Evolutionary conservation across 805 yeast species (phyloP).

Genomic region (Candida piceae): DNA sequence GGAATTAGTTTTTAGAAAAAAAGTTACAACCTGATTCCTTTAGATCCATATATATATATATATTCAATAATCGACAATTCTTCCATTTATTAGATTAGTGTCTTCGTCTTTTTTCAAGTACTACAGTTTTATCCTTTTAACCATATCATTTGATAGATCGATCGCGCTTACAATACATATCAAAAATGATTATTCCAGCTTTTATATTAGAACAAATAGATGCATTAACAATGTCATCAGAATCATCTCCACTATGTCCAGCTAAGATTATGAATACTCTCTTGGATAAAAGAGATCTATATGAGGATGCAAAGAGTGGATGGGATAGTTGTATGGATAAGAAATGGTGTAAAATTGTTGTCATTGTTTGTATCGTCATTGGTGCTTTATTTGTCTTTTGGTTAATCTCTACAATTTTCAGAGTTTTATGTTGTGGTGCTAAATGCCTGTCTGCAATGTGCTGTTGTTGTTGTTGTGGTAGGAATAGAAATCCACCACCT

Average conservation of each 20-base stretch:
- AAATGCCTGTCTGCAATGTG: slow-evolving; percentile 47
- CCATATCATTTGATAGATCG: too few species aligned
- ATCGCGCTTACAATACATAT: not conserved
- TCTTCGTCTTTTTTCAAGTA: too few species aligned
- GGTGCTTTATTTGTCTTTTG: slow-evolving; percentile 52
- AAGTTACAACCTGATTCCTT: too few species aligned
- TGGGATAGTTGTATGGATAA: slow-evolving; percentile 85
- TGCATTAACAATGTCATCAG: slow-evolving; percentile 5
- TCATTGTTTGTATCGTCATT: slow-evolving; percentile 64
- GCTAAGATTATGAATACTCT: slow-evolving; percentile 11
- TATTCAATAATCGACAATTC: too few species aligned
- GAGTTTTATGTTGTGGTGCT: slow-evolving; percentile 57
- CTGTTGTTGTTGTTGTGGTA: slow-evolving; percentile 32
- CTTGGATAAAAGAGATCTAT: slow-evolving; percentile 13
- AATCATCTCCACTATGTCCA: slow-evolving; percentile 17
- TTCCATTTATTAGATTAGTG: too few species aligned
- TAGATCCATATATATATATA: too few species aligned
- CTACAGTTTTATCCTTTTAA: too few species aligned
- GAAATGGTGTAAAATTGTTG: slow-evolving; percentile 67
- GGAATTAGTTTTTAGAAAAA: too few species aligned
- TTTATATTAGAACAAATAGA: slow-evolving; percentile 16
- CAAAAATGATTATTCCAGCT: slow-evolving; percentile 17
- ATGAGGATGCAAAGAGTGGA: slow-evolving; percentile 12
- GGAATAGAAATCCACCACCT: slow-evolving; percentile 2
- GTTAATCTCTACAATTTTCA: slow-evolving; percentile 49